Percentiles rank a stretch among this genome's conserved stretches.
Conservation (phyloP, 768 basidiomycete genomes). For the Cantharellus anzutake region DNA sequence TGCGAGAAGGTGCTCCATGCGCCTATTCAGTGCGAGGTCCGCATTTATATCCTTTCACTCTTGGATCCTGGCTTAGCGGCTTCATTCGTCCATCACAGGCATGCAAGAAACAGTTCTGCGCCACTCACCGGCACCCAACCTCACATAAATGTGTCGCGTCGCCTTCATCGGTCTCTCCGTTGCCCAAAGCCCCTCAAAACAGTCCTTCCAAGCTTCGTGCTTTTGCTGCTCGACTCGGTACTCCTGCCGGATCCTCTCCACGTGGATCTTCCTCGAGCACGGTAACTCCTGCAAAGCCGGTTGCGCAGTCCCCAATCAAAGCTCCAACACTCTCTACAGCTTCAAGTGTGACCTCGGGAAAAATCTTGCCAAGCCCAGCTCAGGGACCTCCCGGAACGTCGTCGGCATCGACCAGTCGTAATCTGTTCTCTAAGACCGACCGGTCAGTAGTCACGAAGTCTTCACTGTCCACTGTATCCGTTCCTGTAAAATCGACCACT, state of each 20-base stretch:
- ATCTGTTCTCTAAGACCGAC: constrained; percentile 31
- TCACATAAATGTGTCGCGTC: constrained; percentile 29
- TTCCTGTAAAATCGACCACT: constrained; percentile 5
- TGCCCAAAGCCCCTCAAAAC: constrained; percentile 2
- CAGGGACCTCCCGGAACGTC: no score
- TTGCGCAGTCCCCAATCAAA: background rate
- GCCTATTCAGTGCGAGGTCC: constrained; percentile 54
- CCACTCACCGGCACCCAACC: constrained; percentile 57
- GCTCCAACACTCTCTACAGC: background rate
- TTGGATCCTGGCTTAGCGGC: background rate
- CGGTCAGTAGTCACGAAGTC: constrained; percentile 41
- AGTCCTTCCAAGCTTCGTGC: background rate
- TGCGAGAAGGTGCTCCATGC: constrained; percentile 60
- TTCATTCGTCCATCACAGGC: constrained; percentile 23
- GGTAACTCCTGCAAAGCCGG: constrained; percentile 1
- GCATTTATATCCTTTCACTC: constrained; percentile 15
- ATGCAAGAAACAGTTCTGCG: constrained; percentile 56
- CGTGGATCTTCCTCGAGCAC: background rate
- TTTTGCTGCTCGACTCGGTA: background rate
- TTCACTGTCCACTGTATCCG: constrained; percentile 13
- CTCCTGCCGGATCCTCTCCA: constrained; percentile 1
- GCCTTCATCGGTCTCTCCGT: constrained; percentile 1
- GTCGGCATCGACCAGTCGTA: constrained; percentile 8
- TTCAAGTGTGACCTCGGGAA: background rate
- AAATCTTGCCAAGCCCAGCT: no score